phyloP scores from a whole-genome alignment of 2,329 filamentous ascomycete species.

The Penicillium glabrum region DNA sequence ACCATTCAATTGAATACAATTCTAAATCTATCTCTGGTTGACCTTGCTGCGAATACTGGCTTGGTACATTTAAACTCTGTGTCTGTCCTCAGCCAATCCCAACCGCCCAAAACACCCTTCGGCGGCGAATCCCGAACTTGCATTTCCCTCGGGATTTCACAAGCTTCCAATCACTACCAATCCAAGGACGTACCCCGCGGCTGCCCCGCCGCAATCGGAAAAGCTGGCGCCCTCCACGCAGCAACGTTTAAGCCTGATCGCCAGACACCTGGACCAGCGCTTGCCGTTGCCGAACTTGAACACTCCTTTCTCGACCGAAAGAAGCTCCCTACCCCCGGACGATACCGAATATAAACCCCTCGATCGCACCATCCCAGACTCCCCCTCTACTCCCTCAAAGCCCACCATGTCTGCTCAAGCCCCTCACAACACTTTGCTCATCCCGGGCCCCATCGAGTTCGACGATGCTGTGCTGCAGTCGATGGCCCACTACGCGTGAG shows the following conservation, averaged over 20 bases:
- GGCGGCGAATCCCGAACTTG: conserved; percentile 29
- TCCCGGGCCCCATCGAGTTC: conserved; percentile 96
- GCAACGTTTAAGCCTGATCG: conserved; percentile 59
- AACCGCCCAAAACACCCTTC: conserved; percentile 3
- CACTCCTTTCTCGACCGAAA: conserved; percentile 63
- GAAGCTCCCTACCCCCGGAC: conserved; percentile 52
- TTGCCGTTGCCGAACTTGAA: conserved; percentile 58
- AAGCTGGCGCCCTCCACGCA: conserved; percentile 50
- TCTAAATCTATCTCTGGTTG: background rate
- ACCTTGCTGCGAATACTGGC: no score
- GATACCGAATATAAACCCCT: conserved; percentile 53
- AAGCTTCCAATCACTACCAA: conserved; percentile 9
- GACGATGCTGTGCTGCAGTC: conserved; percentile 94
- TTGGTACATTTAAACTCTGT: background rate
- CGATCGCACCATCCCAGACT: conserved; percentile 30
- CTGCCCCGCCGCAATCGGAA: conserved; percentile 37
- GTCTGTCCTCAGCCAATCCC: conserved; percentile 11
- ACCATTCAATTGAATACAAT: background rate
- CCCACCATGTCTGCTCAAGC: conserved; percentile 59
- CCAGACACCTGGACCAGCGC: conserved; percentile 59
- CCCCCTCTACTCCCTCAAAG: conserved; percentile 22
- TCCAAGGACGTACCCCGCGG: conserved; percentile 26
- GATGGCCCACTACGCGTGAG: conserved; percentile 80
- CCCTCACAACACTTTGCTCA: conserved; percentile 74
- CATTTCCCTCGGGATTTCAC: conserved; percentile 25